These are phyloP conservation scores for Thraustotheca clavata DNA, from an alignment of 352 stramenopile genomes.

Conservation along the genomic window DNA sequence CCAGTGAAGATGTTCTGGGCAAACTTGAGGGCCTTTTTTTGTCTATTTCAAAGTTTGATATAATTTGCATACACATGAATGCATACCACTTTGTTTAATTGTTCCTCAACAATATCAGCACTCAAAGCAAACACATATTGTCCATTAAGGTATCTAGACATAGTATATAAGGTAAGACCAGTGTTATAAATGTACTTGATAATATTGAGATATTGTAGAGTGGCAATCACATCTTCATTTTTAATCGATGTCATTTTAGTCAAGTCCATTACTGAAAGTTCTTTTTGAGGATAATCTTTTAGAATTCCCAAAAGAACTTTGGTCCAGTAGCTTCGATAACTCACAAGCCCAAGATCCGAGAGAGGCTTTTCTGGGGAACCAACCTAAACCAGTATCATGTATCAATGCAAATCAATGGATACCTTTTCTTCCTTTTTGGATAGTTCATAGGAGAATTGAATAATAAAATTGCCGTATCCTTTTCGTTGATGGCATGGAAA, in stretches of 20 bases:
- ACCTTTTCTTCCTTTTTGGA: conserved; percentile 96
- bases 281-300: conserved; percentile 58
- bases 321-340: conserved; percentile 98
- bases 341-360: conserved; percentile 97
- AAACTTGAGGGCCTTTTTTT: conserved; percentile 61
- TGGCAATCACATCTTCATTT: conserved; percentile 98
- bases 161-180: background rate
- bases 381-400: conserved; percentile 27
- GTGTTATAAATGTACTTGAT: conserved; percentile 86
- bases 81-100: conserved; percentile 51
- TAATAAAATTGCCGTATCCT: conserved; percentile 99
- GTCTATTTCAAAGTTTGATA: conserved; percentile 23
- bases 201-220: conserved; percentile 96
- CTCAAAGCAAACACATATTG: conserved; percentile 97
- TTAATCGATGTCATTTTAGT: conserved; percentile 88
- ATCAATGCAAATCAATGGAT: background rate
- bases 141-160: conserved; percentile 81
- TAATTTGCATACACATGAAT: background rate
- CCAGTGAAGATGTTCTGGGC: conserved; percentile 75
- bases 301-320: conserved; percentile 92
- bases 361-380: conserved; percentile 98
- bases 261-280: conserved; percentile 94
- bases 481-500: conserved; percentile 98
- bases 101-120: conserved; percentile 83
- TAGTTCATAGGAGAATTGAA: conserved; percentile 98